A percentile compares a stretch with the other conserved stretches of the same genome.
Conservation (phyloP, 768 basidiomycete species). For the Rhizopogon sp. region DNA sequence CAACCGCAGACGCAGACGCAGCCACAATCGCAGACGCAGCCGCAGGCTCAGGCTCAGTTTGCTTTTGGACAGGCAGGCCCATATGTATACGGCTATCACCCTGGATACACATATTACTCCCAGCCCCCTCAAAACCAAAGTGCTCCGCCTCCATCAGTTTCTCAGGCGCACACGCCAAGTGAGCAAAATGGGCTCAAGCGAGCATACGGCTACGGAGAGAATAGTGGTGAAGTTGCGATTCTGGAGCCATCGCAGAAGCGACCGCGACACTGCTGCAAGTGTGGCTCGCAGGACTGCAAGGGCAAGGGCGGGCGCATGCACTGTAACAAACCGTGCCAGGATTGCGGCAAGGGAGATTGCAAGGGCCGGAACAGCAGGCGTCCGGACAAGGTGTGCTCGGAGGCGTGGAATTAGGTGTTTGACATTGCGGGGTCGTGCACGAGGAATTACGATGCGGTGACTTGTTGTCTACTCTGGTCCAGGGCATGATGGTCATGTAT, state of each 20-base stretch:
- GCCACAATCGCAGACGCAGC: slow-evolving; percentile 15
- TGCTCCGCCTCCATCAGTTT: slow-evolving; percentile 11
- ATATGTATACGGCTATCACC: slow-evolving; percentile 33
- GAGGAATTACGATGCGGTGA: neutral
- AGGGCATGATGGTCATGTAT: neutral
- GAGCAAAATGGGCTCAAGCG: slow-evolving; percentile 25
- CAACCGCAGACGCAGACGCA: slow-evolving; percentile 12
- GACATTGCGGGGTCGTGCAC: neutral
- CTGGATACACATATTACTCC: slow-evolving; percentile 29
- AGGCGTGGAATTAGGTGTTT: slow-evolving; percentile 38
- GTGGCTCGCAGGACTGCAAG: slow-evolving; percentile 76
- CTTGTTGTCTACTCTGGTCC: neutral
- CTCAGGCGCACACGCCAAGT: slow-evolving; percentile 17
- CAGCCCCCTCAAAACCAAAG: slow-evolving; percentile 19
- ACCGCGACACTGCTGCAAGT: slow-evolving; percentile 79
- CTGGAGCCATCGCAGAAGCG: slow-evolving; percentile 47
- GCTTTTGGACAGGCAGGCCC: slow-evolving; percentile 24
- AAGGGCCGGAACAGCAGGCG: slow-evolving; percentile 73
- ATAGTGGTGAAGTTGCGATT: slow-evolving; percentile 20
- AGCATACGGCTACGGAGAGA: slow-evolving; percentile 22
- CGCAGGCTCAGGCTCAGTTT: slow-evolving; percentile 20
- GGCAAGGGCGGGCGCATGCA: slow-evolving; percentile 76
- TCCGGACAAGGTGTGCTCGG: slow-evolving; percentile 69
- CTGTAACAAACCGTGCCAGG: slow-evolving; percentile 71
- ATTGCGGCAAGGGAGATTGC: slow-evolving; percentile 79